Percentiles rank a stretch among this genome's conserved stretches.
These are phyloP conservation scores for Gamarada debralockiae DNA, from an alignment of 495 filamentous ascomycete genomes.

Conservation along the genomic window DNA sequence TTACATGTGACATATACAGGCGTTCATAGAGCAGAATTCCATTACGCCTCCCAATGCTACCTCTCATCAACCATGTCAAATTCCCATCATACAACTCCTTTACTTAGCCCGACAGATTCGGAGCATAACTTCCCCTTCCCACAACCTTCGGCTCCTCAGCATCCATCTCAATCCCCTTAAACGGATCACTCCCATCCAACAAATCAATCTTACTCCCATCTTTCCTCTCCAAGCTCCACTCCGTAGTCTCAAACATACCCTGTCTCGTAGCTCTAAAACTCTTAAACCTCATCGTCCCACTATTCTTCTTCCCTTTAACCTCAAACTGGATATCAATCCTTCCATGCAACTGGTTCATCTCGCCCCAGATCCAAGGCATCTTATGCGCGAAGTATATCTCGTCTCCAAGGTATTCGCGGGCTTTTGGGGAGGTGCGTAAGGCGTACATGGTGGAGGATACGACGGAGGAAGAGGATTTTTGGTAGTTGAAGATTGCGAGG, in stretches of 20 bases:
- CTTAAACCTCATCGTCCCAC: constrained; percentile 76
- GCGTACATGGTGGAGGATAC: constrained; percentile 86
- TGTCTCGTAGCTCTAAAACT: constrained; percentile 68
- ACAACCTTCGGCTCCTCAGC: constrained; percentile 31
- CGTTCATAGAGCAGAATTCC: constrained; percentile 21
- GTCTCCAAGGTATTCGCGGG: constrained; percentile 76
- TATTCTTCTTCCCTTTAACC: constrained; percentile 75
- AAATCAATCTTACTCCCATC: constrained; percentile 61
- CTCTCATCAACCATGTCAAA: neutral
- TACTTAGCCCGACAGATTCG: constrained; percentile 26
- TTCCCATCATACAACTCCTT: constrained; percentile 8
- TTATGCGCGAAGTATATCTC: constrained; percentile 87
- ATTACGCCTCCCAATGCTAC: constrained; percentile 18
- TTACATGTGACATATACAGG: constrained; percentile 23
- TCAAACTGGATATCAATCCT: constrained; percentile 81
- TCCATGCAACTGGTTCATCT: constrained; percentile 92
- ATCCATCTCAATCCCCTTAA: constrained; percentile 39
- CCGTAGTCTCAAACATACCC: constrained; percentile 70
- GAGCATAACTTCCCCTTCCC: constrained; percentile 26
- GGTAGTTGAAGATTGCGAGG: constrained; percentile 96
- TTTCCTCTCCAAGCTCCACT: constrained; percentile 69
- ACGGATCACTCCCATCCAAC: constrained; percentile 62
- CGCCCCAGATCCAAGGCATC: constrained; percentile 90
- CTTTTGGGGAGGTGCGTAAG: constrained; percentile 71
- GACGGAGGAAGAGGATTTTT: constrained; percentile 79